Evolutionary conservation across 192 early-diverging fungal genomes (phyloP).

Genomic region (Chytriomyces confervae): DNA sequence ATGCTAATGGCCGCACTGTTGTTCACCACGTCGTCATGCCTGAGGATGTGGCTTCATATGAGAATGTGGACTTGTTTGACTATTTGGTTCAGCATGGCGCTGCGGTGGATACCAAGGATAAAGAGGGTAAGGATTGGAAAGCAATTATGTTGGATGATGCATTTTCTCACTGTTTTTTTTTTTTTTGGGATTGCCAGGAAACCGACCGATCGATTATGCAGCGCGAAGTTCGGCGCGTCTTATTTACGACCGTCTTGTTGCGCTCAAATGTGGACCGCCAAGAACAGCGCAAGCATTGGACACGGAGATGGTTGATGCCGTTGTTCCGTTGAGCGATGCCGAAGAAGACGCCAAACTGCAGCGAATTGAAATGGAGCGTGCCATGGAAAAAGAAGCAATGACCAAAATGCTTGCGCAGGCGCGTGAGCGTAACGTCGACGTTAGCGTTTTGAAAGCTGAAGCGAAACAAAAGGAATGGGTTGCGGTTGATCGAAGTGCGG

Average conservation of each 20-base stretch:
- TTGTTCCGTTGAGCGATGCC: slow-evolving; percentile 12
- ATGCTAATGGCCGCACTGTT: slow-evolving; percentile 29
- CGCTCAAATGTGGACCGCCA: slow-evolving; percentile 19
- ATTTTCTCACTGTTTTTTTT: background rate
- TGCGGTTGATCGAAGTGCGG: slow-evolving; percentile 15
- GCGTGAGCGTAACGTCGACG: slow-evolving; percentile 15
- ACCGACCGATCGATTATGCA: slow-evolving; percentile 42
- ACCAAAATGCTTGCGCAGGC: slow-evolving; percentile 12
- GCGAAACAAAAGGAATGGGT: slow-evolving; percentile 31
- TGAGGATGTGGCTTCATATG: slow-evolving; percentile 24
- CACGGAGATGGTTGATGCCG: slow-evolving; percentile 14
- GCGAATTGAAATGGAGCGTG: slow-evolving; percentile 30
- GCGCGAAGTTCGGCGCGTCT: background rate
- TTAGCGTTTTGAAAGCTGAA: slow-evolving; percentile 19
- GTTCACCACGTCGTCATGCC: slow-evolving; percentile 38
- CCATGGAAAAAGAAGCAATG: slow-evolving; percentile 19
- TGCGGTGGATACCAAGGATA: slow-evolving; percentile 37
- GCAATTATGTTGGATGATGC: background rate
- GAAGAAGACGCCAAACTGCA: slow-evolving; percentile 35
- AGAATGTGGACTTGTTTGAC: slow-evolving; percentile 41
- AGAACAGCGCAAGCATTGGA: background rate
- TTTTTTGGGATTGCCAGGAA: background rate
- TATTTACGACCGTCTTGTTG: slow-evolving; percentile 19
- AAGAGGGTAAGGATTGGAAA: slow-evolving; percentile 4
- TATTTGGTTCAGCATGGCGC: slow-evolving; percentile 51